Evolutionary conservation across 257 asterid species (phyloP).

Genomic region (Henckelia pumila): DNA sequence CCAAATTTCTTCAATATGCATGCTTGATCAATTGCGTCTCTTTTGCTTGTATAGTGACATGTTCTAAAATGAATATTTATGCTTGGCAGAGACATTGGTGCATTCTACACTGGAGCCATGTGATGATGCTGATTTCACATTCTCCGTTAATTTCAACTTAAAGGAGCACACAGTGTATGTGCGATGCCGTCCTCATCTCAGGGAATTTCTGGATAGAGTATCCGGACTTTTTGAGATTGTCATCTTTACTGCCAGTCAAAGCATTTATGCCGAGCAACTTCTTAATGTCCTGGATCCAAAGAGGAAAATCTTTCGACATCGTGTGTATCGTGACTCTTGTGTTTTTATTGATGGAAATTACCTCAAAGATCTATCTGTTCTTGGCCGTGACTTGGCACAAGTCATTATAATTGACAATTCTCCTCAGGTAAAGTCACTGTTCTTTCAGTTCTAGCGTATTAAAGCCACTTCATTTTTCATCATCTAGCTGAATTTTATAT

Average conservation of each 20-base stretch:
- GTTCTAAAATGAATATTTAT: slow-evolving; percentile 10
- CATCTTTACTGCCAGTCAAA: slow-evolving; percentile 96
- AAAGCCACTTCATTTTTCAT: neutral
- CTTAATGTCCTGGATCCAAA: slow-evolving; percentile 86
- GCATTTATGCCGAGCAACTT: slow-evolving; percentile 93
- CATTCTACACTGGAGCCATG: slow-evolving; percentile 95
- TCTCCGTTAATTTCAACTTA: slow-evolving; percentile 74
- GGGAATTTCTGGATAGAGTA: slow-evolving; percentile 73
- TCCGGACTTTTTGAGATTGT: slow-evolving; percentile 78
- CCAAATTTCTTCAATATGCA: slow-evolving; percentile 8
- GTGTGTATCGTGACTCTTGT: slow-evolving; percentile 93
- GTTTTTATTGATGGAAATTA: slow-evolving; percentile 87
- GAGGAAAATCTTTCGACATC: slow-evolving; percentile 89
- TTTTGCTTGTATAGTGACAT: slow-evolving; percentile 8
- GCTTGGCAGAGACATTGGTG: slow-evolving; percentile 94
- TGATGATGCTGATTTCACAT: slow-evolving; percentile 81
- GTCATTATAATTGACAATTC: slow-evolving; percentile 91
- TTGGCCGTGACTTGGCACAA: slow-evolving; percentile 90
- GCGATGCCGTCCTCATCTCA: slow-evolving; percentile 87
- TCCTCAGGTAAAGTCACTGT: slow-evolving; percentile 68
- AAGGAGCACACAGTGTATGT: slow-evolving; percentile 77
- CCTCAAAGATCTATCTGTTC: slow-evolving; percentile 91
- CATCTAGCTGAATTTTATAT: neutral
- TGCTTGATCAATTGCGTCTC: neutral
- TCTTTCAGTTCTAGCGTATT: neutral